Conservation (phyloP, 768 basidiomycete genomes). For the Auriculariales sp. region DNA sequence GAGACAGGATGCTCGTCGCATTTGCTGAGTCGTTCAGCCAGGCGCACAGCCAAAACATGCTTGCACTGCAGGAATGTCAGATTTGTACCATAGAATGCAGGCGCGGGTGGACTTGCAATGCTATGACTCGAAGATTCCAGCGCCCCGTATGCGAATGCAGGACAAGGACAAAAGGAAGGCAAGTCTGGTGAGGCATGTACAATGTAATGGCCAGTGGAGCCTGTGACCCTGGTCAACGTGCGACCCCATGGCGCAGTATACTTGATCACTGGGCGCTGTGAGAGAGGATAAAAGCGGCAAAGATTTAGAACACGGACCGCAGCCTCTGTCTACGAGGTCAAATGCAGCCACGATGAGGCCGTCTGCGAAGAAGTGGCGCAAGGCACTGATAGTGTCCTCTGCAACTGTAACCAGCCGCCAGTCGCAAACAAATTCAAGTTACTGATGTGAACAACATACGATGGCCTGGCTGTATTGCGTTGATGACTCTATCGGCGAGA, state of each 20-base stretch:
- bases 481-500: no score
- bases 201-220: conserved; percentile 46
- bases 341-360: conserved; percentile 52
- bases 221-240: conserved; percentile 50
- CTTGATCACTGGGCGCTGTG: conserved; percentile 31
- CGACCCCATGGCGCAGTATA: conserved; percentile 43
- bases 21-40: conserved; percentile 40
- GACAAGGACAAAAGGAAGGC: conserved; percentile 56
- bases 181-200: conserved; percentile 32
- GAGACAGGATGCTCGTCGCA: conserved; percentile 34
- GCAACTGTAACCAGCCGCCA: conserved; percentile 16
- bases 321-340: conserved; percentile 59
- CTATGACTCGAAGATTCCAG: conserved; percentile 43
- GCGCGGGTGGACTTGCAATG: conserved; percentile 31
- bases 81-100: not conserved
- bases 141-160: conserved; percentile 54
- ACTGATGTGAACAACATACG: no score
- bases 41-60: conserved; percentile 51
- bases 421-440: no score
- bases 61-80: conserved; percentile 42
- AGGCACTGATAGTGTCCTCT: conserved; percentile 40
- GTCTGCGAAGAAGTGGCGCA: conserved; percentile 48
- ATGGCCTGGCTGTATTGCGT: no score
- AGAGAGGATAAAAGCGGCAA: not conserved
- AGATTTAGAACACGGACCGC: conserved; percentile 29